A percentile compares a stretch with the other conserved stretches of the same genome.
Conservation (phyloP, 2,329 filamentous ascomycete genomes). For the Neofusicoccum kwambonambiense region DNA sequence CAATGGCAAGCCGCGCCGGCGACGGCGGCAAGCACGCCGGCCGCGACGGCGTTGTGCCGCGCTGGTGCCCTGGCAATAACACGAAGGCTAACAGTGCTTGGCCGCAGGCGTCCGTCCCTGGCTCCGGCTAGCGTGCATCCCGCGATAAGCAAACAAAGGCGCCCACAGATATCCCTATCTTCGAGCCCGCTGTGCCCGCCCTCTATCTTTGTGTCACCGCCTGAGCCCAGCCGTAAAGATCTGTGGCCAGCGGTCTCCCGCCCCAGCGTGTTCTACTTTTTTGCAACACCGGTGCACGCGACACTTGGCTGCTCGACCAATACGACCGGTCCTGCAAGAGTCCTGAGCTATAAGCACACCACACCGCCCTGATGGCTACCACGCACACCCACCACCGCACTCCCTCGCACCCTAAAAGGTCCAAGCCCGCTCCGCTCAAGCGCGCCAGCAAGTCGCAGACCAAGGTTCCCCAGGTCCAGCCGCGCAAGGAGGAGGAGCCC, state of each 20-base stretch:
- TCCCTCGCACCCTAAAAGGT: constrained; percentile 31
- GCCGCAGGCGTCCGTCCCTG: constrained; percentile 10
- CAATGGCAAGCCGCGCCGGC: background rate
- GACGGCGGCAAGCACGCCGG: background rate
- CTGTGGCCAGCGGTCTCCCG: background rate
- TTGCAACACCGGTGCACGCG: constrained; percentile 7
- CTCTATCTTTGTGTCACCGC: constrained; percentile 8
- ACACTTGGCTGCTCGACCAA: constrained; percentile 10
- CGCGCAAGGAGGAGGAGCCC: constrained; percentile 34
- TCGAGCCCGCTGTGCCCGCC: background rate
- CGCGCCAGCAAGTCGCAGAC: constrained; percentile 24
- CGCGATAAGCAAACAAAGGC: constrained; percentile 18
- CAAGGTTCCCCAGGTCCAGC: constrained; percentile 23
- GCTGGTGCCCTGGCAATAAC: background rate
- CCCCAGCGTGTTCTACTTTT: background rate
- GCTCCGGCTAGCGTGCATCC: constrained; percentile 10
- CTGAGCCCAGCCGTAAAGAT: background rate
- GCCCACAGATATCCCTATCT: constrained; percentile 14
- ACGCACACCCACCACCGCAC: constrained; percentile 24
- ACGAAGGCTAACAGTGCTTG: background rate
- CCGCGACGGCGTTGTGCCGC: background rate
- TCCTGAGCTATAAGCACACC: constrained; percentile 19
- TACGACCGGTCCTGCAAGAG: constrained; percentile 15
- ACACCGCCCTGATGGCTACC: constrained; percentile 30
- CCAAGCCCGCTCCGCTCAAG: constrained; percentile 35